phyloP scores from a whole-genome alignment of 768 basidiomycete genomes.

The Rhodocollybia butyracea region DNA sequence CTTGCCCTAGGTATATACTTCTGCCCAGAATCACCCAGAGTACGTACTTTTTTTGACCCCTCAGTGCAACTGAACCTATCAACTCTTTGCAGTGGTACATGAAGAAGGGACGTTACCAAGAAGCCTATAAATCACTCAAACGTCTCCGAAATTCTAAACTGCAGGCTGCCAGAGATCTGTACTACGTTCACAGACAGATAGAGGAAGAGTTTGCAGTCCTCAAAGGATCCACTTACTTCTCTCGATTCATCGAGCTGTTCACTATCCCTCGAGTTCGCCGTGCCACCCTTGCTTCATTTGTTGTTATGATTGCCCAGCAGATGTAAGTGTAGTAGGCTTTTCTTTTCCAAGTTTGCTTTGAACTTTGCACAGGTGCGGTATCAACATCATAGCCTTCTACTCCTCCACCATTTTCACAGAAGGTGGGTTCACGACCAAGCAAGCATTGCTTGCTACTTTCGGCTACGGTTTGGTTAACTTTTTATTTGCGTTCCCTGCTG shows the following conservation, averaged over 20 bases:
- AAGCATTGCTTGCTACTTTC: conserved; percentile 61
- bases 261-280: conserved; percentile 54
- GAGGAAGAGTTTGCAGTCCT: conserved; percentile 61
- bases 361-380: conserved; percentile 32
- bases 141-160: conserved; percentile 67
- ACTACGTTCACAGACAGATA: conserved; percentile 73
- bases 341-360: conserved; percentile 50
- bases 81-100: conserved; percentile 62
- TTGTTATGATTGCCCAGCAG: conserved; percentile 44
- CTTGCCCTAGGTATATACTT: conserved; percentile 46
- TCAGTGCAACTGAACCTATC: conserved; percentile 21
- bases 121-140: conserved; percentile 63
- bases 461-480: conserved; percentile 70
- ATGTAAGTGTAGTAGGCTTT: conserved; percentile 18
- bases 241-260: conserved; percentile 47
- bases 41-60: conserved; percentile 4
- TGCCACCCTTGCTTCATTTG: conserved; percentile 46
- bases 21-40: conserved; percentile 34
- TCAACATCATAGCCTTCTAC: conserved; percentile 60
- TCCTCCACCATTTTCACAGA: conserved; percentile 64
- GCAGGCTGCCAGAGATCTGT: conserved; percentile 79
- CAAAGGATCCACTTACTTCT: conserved; percentile 22
- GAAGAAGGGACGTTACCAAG: conserved; percentile 66
- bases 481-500: conserved; percentile 63
- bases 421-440: conserved; percentile 50